These are phyloP conservation scores for Suillus placidus DNA, from an alignment of 768 basidiomycete species.

Conservation along the genomic window DNA sequence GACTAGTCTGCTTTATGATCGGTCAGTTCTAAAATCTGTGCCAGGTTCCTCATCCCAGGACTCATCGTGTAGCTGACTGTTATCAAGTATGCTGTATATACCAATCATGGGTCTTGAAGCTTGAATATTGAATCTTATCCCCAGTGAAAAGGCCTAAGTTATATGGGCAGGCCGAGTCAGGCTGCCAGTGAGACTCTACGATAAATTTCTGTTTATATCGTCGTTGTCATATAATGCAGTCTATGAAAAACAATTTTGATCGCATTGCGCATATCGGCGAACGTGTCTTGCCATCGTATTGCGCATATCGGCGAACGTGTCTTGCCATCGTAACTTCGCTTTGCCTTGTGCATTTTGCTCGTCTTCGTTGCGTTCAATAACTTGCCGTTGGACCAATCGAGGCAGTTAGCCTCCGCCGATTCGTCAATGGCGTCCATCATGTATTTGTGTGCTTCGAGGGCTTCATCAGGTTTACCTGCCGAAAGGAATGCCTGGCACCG, in stretches of 20 bases:
- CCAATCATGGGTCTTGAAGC: background rate
- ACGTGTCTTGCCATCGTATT: background rate
- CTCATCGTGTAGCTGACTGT: background rate
- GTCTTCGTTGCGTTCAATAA: too few species aligned
- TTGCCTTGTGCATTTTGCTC: background rate
- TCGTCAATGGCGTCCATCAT: too few species aligned
- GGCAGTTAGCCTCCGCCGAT: too few species aligned
- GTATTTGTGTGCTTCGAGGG: too few species aligned
- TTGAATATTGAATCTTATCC: too few species aligned
- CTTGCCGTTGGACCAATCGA: too few species aligned
- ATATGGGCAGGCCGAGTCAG: too few species aligned
- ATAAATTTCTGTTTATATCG: background rate
- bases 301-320: too few species aligned
- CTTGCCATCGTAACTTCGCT: background rate
- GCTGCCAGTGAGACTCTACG: background rate
- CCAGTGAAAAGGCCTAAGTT: too few species aligned
- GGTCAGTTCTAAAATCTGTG: background rate
- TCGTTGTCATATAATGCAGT: background rate
- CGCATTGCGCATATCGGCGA: background rate
- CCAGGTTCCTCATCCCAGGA: background rate
- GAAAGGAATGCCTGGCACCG: too few species aligned
- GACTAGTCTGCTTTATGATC: background rate
- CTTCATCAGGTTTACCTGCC: too few species aligned
- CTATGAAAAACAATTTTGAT: background rate
- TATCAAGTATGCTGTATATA: background rate